phyloP scores from a whole-genome alignment of 331 rosid genomes.

The Quercus phellos region DNA sequence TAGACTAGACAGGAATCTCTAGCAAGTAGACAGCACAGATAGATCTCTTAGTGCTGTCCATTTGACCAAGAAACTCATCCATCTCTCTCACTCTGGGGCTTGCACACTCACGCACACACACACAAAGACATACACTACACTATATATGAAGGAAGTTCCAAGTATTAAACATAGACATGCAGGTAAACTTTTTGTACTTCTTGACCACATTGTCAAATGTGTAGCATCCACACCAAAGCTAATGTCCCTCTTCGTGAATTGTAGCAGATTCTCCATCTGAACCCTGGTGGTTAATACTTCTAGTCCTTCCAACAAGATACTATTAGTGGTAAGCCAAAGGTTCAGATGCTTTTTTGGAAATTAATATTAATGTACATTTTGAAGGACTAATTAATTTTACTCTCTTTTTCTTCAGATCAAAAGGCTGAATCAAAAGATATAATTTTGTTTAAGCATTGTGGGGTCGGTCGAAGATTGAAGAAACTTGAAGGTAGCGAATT shows the following conservation, averaged over 20 bases:
- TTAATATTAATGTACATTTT: background rate
- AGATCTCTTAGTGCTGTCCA: constrained; percentile 66
- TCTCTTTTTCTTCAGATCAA: constrained; percentile 33
- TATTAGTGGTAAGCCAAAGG: constrained; percentile 37
- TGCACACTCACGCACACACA: background rate
- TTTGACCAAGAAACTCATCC: constrained; percentile 64
- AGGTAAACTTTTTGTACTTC: constrained; percentile 39
- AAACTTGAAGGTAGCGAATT: constrained; percentile 29
- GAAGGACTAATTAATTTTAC: background rate
- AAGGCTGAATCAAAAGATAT: constrained; percentile 31
- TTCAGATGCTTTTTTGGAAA: background rate
- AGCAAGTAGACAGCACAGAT: constrained; percentile 52
- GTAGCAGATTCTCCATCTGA: constrained; percentile 55
- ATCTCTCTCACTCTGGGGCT: constrained; percentile 6
- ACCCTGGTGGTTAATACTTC: constrained; percentile 13
- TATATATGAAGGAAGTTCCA: constrained; percentile 33
- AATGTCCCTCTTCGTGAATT: constrained; percentile 31
- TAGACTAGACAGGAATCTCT: constrained; percentile 65
- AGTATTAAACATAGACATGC: constrained; percentile 42
- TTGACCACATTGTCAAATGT: constrained; percentile 19
- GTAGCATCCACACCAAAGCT: constrained; percentile 33
- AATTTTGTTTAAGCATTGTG: constrained; percentile 21
- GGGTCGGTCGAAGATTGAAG: constrained; percentile 27
- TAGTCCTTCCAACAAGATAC: constrained; percentile 31
- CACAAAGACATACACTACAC: too few relatives aligned